Conservation (phyloP, 1,284 basidiomycete genomes). For the Taiwanofungus camphoratus region DNA sequence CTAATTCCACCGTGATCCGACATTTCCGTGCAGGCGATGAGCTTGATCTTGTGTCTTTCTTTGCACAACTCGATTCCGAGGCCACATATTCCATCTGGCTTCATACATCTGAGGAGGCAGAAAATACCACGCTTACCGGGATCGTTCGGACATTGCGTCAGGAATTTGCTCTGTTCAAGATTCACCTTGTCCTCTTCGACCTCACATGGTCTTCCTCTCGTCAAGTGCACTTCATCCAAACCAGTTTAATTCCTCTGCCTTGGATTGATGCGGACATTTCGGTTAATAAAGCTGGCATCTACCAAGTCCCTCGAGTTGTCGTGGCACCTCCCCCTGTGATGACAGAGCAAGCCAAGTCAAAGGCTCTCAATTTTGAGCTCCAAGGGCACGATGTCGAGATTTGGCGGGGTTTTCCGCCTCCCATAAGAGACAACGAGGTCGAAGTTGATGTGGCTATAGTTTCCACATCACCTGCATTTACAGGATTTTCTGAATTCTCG, state of each 20-base stretch:
- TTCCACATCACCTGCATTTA: conserved; percentile 9
- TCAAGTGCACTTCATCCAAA: conserved; percentile 6
- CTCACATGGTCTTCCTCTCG: conserved; percentile 3
- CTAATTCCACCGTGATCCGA: conserved; percentile 2
- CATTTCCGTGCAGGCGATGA: conserved; percentile 11
- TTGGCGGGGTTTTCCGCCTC: conserved; percentile 12
- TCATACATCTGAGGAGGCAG: conserved; percentile 6
- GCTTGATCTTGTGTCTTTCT: conserved; percentile 9
- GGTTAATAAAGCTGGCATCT: conserved; percentile 9
- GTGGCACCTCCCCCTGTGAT: conserved; percentile 5
- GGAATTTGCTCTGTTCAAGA: conserved; percentile 15
- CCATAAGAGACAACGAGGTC: conserved; percentile 12
- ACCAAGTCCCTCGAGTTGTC: conserved; percentile 13
- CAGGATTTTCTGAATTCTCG: conserved; percentile 11
- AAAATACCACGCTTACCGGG: conserved; percentile 6
- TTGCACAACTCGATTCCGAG: conserved; percentile 8
- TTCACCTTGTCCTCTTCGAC: conserved; percentile 13
- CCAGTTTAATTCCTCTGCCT: conserved; percentile 6
- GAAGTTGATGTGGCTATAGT: conserved; percentile 12
- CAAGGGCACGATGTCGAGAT: conserved; percentile 5
- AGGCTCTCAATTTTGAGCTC: conserved; percentile 8
- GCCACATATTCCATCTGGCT: conserved; percentile 10
- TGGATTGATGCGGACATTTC: conserved; percentile 13
- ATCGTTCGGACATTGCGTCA: conserved; percentile 15
- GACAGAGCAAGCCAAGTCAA: neutral